phyloP scores from a whole-genome alignment of 208 protist genomes.

The Angomonas deanei region DNA sequence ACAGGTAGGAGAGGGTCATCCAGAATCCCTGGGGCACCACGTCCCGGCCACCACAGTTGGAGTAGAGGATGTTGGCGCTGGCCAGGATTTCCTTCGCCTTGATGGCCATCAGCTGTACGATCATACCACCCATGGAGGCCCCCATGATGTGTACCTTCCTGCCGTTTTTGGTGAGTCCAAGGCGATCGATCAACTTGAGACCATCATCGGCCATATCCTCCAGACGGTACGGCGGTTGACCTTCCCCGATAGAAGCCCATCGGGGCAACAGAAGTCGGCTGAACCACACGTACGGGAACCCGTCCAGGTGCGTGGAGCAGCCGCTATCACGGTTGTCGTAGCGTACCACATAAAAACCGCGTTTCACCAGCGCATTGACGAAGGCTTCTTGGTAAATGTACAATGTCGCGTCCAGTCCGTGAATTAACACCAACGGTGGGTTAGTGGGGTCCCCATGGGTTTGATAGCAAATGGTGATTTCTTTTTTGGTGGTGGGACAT shows the following conservation, averaged over 20 bases:
- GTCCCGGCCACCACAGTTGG: slow-evolving; percentile 35
- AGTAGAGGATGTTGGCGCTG: slow-evolving; percentile 45
- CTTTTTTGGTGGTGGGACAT: slow-evolving; percentile 51
- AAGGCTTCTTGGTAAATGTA: slow-evolving; percentile 24
- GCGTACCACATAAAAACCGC: slow-evolving; percentile 67
- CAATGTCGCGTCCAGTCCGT: slow-evolving; percentile 32
- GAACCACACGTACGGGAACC: slow-evolving; percentile 18
- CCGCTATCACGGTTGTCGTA: slow-evolving; percentile 81
- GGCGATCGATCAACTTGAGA: slow-evolving; percentile 32
- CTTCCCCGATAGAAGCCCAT: slow-evolving; percentile 38
- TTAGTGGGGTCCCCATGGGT: slow-evolving; percentile 54
- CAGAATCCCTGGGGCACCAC: slow-evolving; percentile 27
- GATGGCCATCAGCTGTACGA: slow-evolving; percentile 66
- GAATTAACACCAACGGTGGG: slow-evolving; percentile 66
- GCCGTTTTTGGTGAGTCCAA: slow-evolving; percentile 19
- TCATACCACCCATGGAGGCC: slow-evolving; percentile 71
- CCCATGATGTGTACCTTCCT: slow-evolving; percentile 46
- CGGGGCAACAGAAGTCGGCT: slow-evolving; percentile 42
- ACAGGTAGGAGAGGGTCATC: slow-evolving; percentile 30
- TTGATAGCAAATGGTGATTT: slow-evolving; percentile 72
- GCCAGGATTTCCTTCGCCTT: slow-evolving; percentile 30
- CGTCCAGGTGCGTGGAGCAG: slow-evolving; percentile 49
- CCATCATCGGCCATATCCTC: slow-evolving; percentile 67
- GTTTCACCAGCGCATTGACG: slow-evolving; percentile 28
- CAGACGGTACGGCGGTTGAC: slow-evolving; percentile 47